Base-by-base conservation (phyloP, 2,329 filamentous ascomycete species). In the Triangularia setosa region DNA sequence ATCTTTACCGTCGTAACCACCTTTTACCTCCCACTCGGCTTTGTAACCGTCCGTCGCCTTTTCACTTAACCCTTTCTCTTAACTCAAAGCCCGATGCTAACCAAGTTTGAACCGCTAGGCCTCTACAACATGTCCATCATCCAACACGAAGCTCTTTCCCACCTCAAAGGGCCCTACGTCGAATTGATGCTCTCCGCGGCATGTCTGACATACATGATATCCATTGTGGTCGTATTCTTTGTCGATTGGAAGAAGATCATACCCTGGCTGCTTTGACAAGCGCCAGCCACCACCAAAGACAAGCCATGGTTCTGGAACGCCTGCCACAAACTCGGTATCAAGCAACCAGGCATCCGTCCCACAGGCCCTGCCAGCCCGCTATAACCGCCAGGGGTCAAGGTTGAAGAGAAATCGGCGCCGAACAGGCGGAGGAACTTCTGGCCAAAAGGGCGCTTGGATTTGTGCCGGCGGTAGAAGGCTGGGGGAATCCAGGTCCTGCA, bases 121-220 rank as follows among this genome's bases (percentile, higher is more conserved):
- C 2, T 62, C 1, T 62, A 48, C 33, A 62, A 54, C 33, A 62
- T 62, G 60, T 54, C 56, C 9, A 24, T 58, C 24, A 21, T 62
- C 4, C 30, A 52, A 5, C 33, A 62, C 3, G 40, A 44, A 6
- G 23, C 44, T 1, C 53, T 62, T 5, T 27, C 53, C 14, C 7
- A 23, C 18, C 16, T 62, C 8, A 62, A 57, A 24, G 21, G 53
- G 3, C 33, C 30, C 2, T 58, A 48, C 27, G 25, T 27, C 18
- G 28, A 18, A 16, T 33, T 24, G 14, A 57, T 53, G 53, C 23
- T 24, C 9, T 0, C n/a, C 9, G 53, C 52, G 7, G 35, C 53
- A 24, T 4, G 28, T 2, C 24, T 40, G 0, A 62, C 60, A 16
- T 62, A 62, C 54, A 14, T 58, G 9, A 21, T 57, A 2, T 54